phyloP scores from a whole-genome alignment of 2,329 filamentous ascomycete species.

The Hirsutella rhossiliensis region DNA sequence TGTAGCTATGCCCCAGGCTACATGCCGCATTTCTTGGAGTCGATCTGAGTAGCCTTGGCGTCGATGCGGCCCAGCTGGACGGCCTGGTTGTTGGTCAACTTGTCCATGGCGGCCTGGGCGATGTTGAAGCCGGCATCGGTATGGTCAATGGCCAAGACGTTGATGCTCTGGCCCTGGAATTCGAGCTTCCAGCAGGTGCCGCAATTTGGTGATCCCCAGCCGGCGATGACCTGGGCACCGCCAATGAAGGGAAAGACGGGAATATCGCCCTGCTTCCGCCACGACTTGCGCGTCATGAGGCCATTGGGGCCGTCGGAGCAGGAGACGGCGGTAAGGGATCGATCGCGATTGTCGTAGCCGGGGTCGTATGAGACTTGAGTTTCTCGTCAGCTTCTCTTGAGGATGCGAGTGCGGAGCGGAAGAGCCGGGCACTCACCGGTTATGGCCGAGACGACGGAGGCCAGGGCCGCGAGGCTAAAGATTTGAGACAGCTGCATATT shows the following conservation, averaged over 20 bases:
- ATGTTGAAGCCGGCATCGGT: slow-evolving; percentile 41
- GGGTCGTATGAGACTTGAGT: slow-evolving; percentile 54
- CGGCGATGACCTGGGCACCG: slow-evolving; percentile 35
- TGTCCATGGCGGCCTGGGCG: slow-evolving; percentile 41
- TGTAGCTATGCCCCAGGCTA: slow-evolving; percentile 5
- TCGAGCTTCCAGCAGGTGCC: slow-evolving; percentile 46
- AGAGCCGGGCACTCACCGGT: slow-evolving; percentile 13
- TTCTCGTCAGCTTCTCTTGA: background rate
- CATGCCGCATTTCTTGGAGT: slow-evolving; percentile 29
- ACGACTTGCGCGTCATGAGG: slow-evolving; percentile 49
- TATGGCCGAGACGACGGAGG: slow-evolving; percentile 23
- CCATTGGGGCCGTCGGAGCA: slow-evolving; percentile 61
- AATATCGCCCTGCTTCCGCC: slow-evolving; percentile 39
- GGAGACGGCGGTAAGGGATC: slow-evolving; percentile 43
- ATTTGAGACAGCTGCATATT: slow-evolving; percentile 33
- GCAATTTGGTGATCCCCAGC: slow-evolving; percentile 46
- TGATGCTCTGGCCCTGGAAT: slow-evolving; percentile 38
- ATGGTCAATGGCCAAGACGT: slow-evolving; percentile 44
- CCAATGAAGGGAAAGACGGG: slow-evolving; percentile 42
- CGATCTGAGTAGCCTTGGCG: slow-evolving; percentile 32
- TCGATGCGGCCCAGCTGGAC: slow-evolving; percentile 38
- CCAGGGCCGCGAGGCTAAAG: slow-evolving; percentile 25
- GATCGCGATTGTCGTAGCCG: slow-evolving; percentile 51
- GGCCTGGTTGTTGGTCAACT: slow-evolving; percentile 39
- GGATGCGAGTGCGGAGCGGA: background rate